A percentile compares a stretch with the other conserved stretches of the same genome.
These are phyloP conservation scores for Eutypa lata DNA, from an alignment of 2,329 filamentous ascomycete species.

Conservation along the genomic window DNA sequence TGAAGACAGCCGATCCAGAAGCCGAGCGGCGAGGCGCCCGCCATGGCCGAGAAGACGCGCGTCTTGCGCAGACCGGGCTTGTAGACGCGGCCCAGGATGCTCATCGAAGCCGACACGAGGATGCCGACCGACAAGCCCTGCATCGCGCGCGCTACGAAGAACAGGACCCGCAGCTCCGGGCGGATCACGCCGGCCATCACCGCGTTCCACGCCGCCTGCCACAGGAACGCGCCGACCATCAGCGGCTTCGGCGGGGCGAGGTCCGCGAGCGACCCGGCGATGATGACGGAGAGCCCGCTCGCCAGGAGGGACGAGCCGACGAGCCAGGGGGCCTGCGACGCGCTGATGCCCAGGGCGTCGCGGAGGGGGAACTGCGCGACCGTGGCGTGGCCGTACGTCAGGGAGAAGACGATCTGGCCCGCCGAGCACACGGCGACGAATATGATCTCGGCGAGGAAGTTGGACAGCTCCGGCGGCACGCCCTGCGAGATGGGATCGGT, in stretches of 20 bases:
- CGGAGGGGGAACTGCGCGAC: constrained; percentile 36
- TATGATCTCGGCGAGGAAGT: constrained; percentile 35
- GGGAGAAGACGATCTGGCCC: constrained; percentile 39
- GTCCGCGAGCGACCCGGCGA: constrained; percentile 33
- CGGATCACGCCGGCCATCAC: constrained; percentile 31
- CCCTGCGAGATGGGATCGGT: constrained; percentile 25
- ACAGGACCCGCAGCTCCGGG: constrained; percentile 30
- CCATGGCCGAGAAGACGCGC: constrained; percentile 33
- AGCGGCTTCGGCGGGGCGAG: constrained; percentile 36
- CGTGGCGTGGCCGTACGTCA: constrained; percentile 38
- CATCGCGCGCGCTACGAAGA: constrained; percentile 35
- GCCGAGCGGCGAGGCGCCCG: constrained; percentile 31
- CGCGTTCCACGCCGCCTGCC: constrained; percentile 39
- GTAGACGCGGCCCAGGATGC: constrained; percentile 34
- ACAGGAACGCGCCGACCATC: constrained; percentile 39
- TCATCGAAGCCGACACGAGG: constrained; percentile 33
- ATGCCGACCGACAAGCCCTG: constrained; percentile 33
- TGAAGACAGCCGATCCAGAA: constrained; percentile 36
- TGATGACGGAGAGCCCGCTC: constrained; percentile 39
- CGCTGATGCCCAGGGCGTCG: constrained; percentile 33
- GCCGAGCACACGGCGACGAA: constrained; percentile 39
- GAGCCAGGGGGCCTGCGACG: constrained; percentile 39
- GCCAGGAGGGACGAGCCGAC: constrained; percentile 38
- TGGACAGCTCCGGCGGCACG: constrained; percentile 36
- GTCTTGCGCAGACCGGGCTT: constrained; percentile 34